Percentiles rank a stretch among this genome's conserved stretches.
These are phyloP conservation scores for Oenanthe javanica DNA, from an alignment of 140 eudicot genomes.

Conservation along the genomic window DNA sequence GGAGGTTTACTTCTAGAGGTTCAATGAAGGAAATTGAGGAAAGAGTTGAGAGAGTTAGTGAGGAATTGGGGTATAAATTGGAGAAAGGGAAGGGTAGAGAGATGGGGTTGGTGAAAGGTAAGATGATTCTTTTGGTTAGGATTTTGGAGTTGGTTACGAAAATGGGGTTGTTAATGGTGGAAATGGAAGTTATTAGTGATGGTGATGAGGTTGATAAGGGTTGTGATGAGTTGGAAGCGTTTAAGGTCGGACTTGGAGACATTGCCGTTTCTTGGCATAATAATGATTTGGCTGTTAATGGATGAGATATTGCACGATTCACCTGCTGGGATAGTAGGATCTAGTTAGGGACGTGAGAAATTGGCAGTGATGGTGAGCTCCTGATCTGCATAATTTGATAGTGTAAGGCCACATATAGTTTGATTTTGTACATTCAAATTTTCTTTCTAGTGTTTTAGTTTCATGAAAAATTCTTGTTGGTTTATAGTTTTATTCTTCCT, in stretches of 20 bases:
- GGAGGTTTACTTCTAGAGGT: slow-evolving; percentile 19
- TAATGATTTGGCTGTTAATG: slow-evolving; percentile 1
- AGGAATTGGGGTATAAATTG: slow-evolving; percentile 33
- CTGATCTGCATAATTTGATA: background rate
- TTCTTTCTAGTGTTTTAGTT: background rate
- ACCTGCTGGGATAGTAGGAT: background rate
- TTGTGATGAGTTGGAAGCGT: slow-evolving; percentile 36
- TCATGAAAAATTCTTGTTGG: background rate
- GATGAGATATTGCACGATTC: background rate
- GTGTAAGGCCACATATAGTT: background rate
- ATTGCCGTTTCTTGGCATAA: slow-evolving; percentile 43
- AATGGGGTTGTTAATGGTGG: slow-evolving; percentile 40
- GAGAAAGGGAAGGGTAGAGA: slow-evolving; percentile 34
- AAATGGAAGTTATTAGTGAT: slow-evolving; percentile 5
- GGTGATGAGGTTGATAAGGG: slow-evolving; percentile 35
- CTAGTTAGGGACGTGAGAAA: background rate
- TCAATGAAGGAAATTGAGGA: slow-evolving; percentile 6
- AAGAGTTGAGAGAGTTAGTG: slow-evolving; percentile 2
- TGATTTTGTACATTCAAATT: background rate
- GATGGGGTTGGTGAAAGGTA: slow-evolving; percentile 50
- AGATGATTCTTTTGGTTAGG: slow-evolving; percentile 26
- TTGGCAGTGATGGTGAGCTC: background rate
- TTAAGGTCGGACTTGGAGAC: slow-evolving; percentile 46
- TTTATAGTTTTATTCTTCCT: background rate
- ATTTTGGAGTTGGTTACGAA: slow-evolving; percentile 36